Conservation (phyloP, 2,329 filamentous ascomycete genomes). For the Beauveria bassiana region DNA sequence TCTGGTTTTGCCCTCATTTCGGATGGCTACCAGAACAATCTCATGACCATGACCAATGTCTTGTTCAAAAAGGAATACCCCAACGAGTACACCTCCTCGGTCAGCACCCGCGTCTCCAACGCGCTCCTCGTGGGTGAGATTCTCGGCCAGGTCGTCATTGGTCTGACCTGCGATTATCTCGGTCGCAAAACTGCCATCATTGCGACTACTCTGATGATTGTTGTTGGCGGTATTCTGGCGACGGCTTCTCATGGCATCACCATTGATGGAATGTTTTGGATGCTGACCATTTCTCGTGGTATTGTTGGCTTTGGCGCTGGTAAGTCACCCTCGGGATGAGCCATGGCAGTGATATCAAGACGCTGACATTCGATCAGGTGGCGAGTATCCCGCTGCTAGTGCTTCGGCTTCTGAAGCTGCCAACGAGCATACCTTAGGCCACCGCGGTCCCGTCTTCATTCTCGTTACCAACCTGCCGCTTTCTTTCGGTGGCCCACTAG, state of each 20-base stretch:
- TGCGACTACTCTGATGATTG: slow-evolving; percentile 37
- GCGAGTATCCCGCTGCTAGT: slow-evolving; percentile 40
- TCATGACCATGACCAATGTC: slow-evolving; percentile 28
- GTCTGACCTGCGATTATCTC: slow-evolving; percentile 39
- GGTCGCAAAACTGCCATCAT: slow-evolving; percentile 41
- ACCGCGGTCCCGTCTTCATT: slow-evolving; percentile 35
- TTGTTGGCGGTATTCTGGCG: slow-evolving; percentile 38
- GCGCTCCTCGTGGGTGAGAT: slow-evolving; percentile 34
- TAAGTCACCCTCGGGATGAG: not conserved
- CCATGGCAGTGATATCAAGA: not conserved
- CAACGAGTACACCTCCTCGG: slow-evolving; percentile 25
- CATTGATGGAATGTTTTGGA: slow-evolving; percentile 43
- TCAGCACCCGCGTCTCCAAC: slow-evolving; percentile 35
- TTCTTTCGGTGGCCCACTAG: slow-evolving; percentile 27
- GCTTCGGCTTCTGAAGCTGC: slow-evolving; percentile 39
- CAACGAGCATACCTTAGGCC: slow-evolving; percentile 34
- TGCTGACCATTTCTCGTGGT: slow-evolving; percentile 41
- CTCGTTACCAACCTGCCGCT: slow-evolving; percentile 35
- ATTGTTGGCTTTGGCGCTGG: slow-evolving; percentile 39
- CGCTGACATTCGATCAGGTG: slow-evolving; percentile 13
- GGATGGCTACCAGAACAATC: slow-evolving; percentile 30
- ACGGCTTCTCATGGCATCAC: slow-evolving; percentile 38
- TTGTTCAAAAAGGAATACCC: slow-evolving; percentile 26
- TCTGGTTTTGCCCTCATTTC: slow-evolving; percentile 27
- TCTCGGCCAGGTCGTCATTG: slow-evolving; percentile 32